These are phyloP conservation scores for Fusarium miscanthi DNA, from an alignment of 2,329 filamentous ascomycete species.

Conservation along the genomic window DNA sequence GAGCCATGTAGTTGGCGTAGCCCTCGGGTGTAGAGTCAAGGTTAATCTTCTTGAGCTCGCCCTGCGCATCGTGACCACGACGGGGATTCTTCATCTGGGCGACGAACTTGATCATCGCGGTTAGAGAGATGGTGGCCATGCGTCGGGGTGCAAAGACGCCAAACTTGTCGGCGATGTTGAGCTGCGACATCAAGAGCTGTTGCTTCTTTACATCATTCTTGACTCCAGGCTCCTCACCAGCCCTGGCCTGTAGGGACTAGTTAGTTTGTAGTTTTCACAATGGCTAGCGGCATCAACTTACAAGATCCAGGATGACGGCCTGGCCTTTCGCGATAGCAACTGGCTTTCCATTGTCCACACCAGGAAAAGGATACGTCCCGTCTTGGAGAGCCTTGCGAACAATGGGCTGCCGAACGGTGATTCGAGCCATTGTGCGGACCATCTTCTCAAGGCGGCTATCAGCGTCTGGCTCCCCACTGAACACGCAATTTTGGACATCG, in stretches of 20 bases:
- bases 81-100: slow-evolving; percentile 38
- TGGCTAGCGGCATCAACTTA: background rate
- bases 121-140: background rate
- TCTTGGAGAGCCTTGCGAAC: background rate
- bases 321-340: background rate
- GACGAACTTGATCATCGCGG: slow-evolving; percentile 37
- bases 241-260: background rate
- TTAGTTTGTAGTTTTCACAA: background rate
- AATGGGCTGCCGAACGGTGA: background rate
- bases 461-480: background rate
- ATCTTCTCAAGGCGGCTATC: background rate
- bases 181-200: background rate
- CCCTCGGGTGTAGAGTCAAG: slow-evolving; percentile 26
- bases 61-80: slow-evolving; percentile 39
- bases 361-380: background rate
- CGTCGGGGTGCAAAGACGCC: slow-evolving; percentile 1
- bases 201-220: background rate
- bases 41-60: slow-evolving; percentile 29
- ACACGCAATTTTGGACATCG: background rate
- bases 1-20: slow-evolving; percentile 41
- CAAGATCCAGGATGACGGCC: background rate
- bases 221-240: background rate
- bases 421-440: background rate
- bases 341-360: background rate
- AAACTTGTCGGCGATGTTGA: slow-evolving; percentile 3